Base-by-base conservation (phyloP, 768 basidiomycete species). In the Pleurotus eryngii region DNA sequence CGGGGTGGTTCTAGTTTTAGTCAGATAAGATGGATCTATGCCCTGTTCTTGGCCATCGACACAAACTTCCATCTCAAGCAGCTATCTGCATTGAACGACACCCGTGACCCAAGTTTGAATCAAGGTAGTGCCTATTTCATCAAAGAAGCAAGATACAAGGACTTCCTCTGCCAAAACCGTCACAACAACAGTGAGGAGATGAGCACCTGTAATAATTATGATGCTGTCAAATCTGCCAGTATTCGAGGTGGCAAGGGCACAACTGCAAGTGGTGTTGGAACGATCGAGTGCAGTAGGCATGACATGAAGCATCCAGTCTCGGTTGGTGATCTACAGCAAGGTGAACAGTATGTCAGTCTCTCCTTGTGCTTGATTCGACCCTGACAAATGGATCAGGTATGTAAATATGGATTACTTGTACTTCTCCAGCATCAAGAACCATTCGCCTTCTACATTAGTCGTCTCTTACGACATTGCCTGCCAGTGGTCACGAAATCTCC, bases 381-480 rank as follows among this genome's bases (percentile, higher is more conserved):
- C 26, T 27, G 6, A 27, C 51, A 40, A n/a, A 2, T 15, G 17
- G 3, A 17, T 43, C 42, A 58, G 57, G 56, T 58, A 57, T 20
- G 26, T 45, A 12, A 56, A 58, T 49, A 64, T 66, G 49, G 65
- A 66, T 39, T 66, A 63, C 35, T 3, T 65, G 1, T 64, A 64
- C 45, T 62, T 53, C n/a, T 43, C 49, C 6, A 62, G 60, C 27
- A 46, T 66, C 26, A 27, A 27, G 6, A 27, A 27, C 26, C 26
- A 27, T 27, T 27, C 26, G 6, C 26, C 26, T 27, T 9, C 2
- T n/a, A n/a, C 11, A 5, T 39, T 62, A 4, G n/a, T 61, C 17
- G 57, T 65, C 1, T 62, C 63, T 8, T 67, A n/a, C n/a, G n/a
- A n/a, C n/a, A n/a, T n/a, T n/a, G n/a, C n/a, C n/a, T n/a, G n/a